phyloP scores from a whole-genome alignment of 768 basidiomycete species.

The Hypholoma sublateritium region DNA sequence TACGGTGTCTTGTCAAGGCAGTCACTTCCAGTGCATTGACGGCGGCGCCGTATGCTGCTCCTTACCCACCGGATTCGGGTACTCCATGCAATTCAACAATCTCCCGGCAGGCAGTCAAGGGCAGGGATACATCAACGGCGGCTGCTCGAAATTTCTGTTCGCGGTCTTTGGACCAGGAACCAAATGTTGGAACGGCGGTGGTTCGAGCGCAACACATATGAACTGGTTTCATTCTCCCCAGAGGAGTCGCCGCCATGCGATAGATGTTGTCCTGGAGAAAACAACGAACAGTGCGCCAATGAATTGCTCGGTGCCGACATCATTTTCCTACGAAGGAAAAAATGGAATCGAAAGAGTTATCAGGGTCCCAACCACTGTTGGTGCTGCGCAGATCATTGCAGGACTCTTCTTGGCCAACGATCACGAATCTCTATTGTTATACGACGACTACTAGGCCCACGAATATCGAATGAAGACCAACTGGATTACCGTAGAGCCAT shows the following conservation, averaged over 20 bases:
- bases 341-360: too few species aligned
- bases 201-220: background rate
- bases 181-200: conserved; percentile 7
- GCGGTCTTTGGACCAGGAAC: conserved; percentile 1
- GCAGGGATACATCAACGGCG: conserved; percentile 9
- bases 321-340: too few species aligned
- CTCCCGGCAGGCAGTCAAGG: conserved; percentile 15
- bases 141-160: conserved; percentile 8
- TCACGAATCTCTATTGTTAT: too few species aligned
- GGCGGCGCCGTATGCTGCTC: conserved; percentile 14
- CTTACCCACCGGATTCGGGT: conserved; percentile 17
- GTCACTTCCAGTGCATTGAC: conserved; percentile 15
- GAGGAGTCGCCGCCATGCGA: background rate
- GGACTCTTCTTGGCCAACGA: too few species aligned
- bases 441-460: too few species aligned
- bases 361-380: too few species aligned
- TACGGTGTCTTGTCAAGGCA: conserved; percentile 13
- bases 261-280: too few species aligned
- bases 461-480: too few species aligned
- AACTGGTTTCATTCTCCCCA: conserved; percentile 10
- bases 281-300: too few species aligned
- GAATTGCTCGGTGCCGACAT: too few species aligned
- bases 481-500: too few species aligned
- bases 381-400: too few species aligned
- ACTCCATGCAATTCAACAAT: conserved; percentile 14